A percentile compares a stretch with the other conserved stretches of the same genome.
Conservation (phyloP, 2,329 filamentous ascomycete genomes). For the Chaetomium olivaceum region DNA sequence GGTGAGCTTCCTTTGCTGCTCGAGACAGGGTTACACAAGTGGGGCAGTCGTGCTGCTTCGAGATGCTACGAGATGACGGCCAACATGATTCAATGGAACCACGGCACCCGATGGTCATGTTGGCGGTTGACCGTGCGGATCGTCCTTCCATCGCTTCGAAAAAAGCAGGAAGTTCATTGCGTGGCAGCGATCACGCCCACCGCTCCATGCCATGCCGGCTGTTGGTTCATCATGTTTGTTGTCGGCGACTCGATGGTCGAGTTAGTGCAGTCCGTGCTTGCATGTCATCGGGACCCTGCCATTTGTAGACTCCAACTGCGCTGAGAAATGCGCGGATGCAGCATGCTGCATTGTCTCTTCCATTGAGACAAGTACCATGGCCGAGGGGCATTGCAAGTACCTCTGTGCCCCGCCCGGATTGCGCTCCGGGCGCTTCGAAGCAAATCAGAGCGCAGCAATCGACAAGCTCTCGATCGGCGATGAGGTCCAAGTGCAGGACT, state of each 20-base stretch:
- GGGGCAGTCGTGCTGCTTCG: not conserved
- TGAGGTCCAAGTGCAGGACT: not conserved
- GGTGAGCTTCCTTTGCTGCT: no score
- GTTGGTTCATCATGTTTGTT: not conserved
- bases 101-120: not conserved
- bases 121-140: slow-evolving; percentile 1
- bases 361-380: not conserved
- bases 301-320: not conserved
- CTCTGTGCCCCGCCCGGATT: slow-evolving; percentile 16
- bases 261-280: slow-evolving; percentile 22
- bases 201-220: not conserved
- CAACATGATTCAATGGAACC: not conserved
- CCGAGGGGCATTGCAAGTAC: not conserved
- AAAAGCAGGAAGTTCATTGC: not conserved
- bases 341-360: not conserved
- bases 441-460: slow-evolving; percentile 11
- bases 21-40: no score
- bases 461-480: slow-evolving; percentile 1
- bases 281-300: slow-evolving; percentile 2
- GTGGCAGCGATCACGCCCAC: slow-evolving; percentile 17
- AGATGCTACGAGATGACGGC: not conserved
- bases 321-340: not conserved
- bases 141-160: not conserved
- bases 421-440: slow-evolving; percentile 10
- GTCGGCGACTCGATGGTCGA: not conserved